Conservation (phyloP, 441 rosid species). For the Populus hybrid region DNA sequence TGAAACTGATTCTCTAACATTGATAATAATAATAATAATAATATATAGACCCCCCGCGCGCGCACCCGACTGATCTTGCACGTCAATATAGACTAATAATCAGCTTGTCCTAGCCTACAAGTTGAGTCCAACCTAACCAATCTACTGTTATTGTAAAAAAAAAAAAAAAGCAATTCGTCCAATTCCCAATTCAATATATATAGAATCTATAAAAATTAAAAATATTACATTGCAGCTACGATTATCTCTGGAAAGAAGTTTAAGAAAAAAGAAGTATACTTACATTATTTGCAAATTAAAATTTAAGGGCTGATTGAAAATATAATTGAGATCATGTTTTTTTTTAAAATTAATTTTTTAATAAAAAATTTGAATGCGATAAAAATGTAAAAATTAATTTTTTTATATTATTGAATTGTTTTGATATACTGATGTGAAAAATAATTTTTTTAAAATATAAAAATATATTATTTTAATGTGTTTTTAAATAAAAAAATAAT, state of each 20-base stretch:
- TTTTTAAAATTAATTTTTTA: too few species aligned
- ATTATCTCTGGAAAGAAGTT: not conserved
- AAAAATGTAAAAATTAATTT: too few species aligned
- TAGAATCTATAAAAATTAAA: not conserved
- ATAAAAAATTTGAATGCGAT: too few species aligned
- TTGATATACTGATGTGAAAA: too few species aligned
- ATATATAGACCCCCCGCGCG: too few species aligned
- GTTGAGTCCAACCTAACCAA: not conserved
- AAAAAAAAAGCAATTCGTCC: not conserved
- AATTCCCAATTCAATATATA: not conserved
- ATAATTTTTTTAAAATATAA: too few species aligned
- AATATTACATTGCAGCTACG: not conserved
- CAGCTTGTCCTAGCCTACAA: not conserved
- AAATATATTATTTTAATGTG: too few species aligned
- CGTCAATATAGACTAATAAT: not conserved
- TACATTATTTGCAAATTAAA: not conserved
- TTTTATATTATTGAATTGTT: too few species aligned
- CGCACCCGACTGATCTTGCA: not conserved
- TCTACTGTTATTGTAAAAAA: not conserved
- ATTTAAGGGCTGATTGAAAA: too few species aligned
- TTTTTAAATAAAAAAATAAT: too few species aligned
- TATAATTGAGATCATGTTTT: accelerated
- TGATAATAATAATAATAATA: too few species aligned
- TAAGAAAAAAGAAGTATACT: not conserved
- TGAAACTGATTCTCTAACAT: too few species aligned